Percentiles rank a stretch among this genome's conserved stretches.
Conservation (phyloP, 2,329 filamentous ascomycete species). For the Exophiala spinifera region DNA sequence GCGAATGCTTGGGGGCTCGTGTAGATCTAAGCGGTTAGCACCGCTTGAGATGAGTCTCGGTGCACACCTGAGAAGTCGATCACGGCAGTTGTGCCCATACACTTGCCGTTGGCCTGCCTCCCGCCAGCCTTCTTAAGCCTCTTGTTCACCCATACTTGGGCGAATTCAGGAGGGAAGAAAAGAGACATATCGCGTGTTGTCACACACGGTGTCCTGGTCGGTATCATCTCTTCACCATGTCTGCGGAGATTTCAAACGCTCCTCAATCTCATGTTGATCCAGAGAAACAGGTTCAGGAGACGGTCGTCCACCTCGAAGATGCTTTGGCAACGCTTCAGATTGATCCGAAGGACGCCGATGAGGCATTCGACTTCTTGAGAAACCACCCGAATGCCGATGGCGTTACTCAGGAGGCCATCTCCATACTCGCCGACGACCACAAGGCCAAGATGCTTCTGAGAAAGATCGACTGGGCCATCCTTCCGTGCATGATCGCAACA, state of each 20-base stretch:
- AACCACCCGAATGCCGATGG: conserved; percentile 20
- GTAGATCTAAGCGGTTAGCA: not conserved
- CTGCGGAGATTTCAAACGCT: conserved; percentile 4
- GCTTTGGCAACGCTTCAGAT: conserved; percentile 17
- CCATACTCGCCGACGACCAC: conserved; percentile 17
- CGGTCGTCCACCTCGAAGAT: conserved; percentile 17
- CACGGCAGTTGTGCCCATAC: conserved; percentile 14
- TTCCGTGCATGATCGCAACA: conserved; percentile 35
- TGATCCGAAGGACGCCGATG: conserved; percentile 19
- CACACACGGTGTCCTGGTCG: not conserved
- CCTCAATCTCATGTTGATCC: conserved; percentile 2
- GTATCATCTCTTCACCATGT: conserved; percentile 3
- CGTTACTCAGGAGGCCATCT: conserved; percentile 20
- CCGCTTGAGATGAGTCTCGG: not conserved
- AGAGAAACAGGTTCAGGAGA: conserved; percentile 15
- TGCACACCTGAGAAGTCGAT: not conserved
- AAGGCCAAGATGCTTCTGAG: conserved; percentile 26
- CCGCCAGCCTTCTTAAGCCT: not conserved
- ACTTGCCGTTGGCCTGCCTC: conserved; percentile 6
- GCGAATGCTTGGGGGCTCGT: not conserved
- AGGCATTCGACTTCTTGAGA: conserved; percentile 24
- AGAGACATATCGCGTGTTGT: no score
- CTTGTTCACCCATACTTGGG: not conserved
- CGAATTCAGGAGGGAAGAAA: no score
- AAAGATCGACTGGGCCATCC: conserved; percentile 34